Evolutionary conservation across 768 basidiomycete genomes (phyloP).

Genomic region (Krasilnikovozyma curviuscula): DNA sequence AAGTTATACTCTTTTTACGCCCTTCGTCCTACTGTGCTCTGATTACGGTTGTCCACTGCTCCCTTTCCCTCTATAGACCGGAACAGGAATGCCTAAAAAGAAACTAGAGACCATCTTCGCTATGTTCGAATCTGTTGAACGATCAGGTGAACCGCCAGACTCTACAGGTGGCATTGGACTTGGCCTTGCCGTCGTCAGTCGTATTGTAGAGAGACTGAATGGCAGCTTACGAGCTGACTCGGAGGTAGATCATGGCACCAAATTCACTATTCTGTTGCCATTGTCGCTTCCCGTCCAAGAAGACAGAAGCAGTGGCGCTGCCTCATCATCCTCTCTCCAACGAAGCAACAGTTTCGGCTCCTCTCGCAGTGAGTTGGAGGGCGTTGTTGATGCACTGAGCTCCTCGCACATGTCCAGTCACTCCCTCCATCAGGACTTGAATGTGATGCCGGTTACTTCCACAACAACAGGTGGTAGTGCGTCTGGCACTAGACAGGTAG

Average conservation of each 20-base stretch:
- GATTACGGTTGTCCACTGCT: conserved; percentile 10
- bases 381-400: too few species aligned
- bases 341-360: too few species aligned
- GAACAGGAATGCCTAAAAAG: conserved; percentile 44
- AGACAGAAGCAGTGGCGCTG: too few species aligned
- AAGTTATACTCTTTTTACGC: conserved; percentile 38
- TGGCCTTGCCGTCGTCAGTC: conserved; percentile 59
- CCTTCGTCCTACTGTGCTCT: conserved; percentile 32
- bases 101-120: conserved; percentile 60
- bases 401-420: too few species aligned
- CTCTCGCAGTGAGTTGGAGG: too few species aligned
- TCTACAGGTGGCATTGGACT: conserved; percentile 31
- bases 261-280: conserved; percentile 53
- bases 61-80: conserved; percentile 35
- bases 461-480: too few species aligned
- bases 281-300: conserved; percentile 39
- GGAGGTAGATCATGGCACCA: conserved; percentile 42
- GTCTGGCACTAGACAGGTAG: too few species aligned
- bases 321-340: too few species aligned
- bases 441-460: too few species aligned
- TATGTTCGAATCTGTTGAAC: conserved; percentile 57
- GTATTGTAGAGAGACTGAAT: conserved; percentile 57
- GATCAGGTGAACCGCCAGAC: conserved; percentile 25
- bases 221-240: conserved; percentile 66
- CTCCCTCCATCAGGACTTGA: too few species aligned